These are phyloP conservation scores for Trichoderma cornu-damae DNA, from an alignment of 2,329 filamentous ascomycete genomes.

Conservation along the genomic window DNA sequence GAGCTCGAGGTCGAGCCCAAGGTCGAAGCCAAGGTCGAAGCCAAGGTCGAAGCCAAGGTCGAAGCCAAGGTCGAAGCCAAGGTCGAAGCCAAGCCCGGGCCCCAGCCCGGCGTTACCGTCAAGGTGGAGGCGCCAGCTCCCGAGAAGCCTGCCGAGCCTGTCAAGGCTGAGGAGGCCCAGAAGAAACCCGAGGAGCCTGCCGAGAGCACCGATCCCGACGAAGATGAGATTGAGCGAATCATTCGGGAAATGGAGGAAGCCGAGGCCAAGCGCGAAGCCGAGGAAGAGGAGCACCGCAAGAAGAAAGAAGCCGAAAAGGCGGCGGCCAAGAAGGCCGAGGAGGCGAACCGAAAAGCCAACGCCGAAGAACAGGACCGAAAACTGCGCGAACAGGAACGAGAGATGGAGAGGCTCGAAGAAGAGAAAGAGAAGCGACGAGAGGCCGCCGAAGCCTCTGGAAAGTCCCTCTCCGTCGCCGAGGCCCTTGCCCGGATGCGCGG, in stretches of 20 bases:
- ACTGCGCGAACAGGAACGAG: slow-evolving; percentile 66
- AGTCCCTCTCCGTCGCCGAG: slow-evolving; percentile 48
- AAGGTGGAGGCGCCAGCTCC: slow-evolving; percentile 3
- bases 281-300: slow-evolving; percentile 44
- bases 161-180: slow-evolving; percentile 26
- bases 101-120: not conserved
- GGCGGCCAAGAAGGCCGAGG: slow-evolving; percentile 47
- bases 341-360: slow-evolving; percentile 39
- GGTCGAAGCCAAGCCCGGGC: slow-evolving; percentile 10
- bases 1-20: slow-evolving; percentile 1
- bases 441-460: slow-evolving; percentile 46
- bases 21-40: not conserved
- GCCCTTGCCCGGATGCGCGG: slow-evolving; percentile 39
- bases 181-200: slow-evolving; percentile 28
- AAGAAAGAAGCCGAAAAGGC: slow-evolving; percentile 43
- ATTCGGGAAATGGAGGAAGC: slow-evolving; percentile 59
- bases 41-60: not conserved
- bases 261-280: slow-evolving; percentile 46
- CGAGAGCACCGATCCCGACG: slow-evolving; percentile 35
- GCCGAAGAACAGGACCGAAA: slow-evolving; percentile 58
- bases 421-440: slow-evolving; percentile 57
- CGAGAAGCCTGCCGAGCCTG: slow-evolving; percentile 27
- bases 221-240: slow-evolving; percentile 55
- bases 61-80: slow-evolving; percentile 1
- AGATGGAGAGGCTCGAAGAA: slow-evolving; percentile 69